A percentile compares a stretch with the other conserved stretches of the same genome.
Evolutionary conservation across 495 filamentous ascomycete genomes (phyloP).

Genomic region (Evernia prunastri): DNA sequence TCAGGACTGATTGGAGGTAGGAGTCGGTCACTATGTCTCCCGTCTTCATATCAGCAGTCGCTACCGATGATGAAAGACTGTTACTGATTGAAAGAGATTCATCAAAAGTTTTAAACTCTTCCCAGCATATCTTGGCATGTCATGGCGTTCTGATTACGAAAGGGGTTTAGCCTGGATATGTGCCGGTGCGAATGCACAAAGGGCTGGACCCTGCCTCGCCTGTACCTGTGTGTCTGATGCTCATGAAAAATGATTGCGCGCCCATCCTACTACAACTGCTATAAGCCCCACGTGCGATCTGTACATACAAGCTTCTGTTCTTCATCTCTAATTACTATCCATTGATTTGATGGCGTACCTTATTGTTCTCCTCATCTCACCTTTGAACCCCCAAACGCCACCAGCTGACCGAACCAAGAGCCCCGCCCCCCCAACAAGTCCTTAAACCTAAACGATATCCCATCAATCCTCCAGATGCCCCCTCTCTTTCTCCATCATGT

Average conservation of each 20-base stretch:
- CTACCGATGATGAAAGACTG: slow-evolving; percentile 8
- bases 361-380: not conserved
- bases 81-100: not conserved
- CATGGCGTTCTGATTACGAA: not conserved
- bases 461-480: slow-evolving; percentile 9
- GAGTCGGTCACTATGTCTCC: slow-evolving; percentile 64
- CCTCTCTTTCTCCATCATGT: slow-evolving; percentile 8
- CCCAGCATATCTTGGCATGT: not conserved
- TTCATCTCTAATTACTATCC: not conserved
- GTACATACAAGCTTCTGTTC: not conserved
- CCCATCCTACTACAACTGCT: not conserved
- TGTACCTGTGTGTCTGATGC: not conserved
- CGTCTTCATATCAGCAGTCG: slow-evolving; percentile 39
- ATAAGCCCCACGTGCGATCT: not conserved
- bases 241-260: not conserved
- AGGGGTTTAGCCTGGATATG: no score
- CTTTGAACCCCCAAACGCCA: no score
- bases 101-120: not conserved
- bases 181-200: not conserved
- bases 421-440: slow-evolving; percentile 1
- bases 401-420: not conserved
- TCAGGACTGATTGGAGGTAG: slow-evolving; percentile 62
- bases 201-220: not conserved
- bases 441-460: not conserved
- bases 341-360: not conserved